phyloP scores from a whole-genome alignment of 257 asterid species.

The Lavandula angustifolia region DNA sequence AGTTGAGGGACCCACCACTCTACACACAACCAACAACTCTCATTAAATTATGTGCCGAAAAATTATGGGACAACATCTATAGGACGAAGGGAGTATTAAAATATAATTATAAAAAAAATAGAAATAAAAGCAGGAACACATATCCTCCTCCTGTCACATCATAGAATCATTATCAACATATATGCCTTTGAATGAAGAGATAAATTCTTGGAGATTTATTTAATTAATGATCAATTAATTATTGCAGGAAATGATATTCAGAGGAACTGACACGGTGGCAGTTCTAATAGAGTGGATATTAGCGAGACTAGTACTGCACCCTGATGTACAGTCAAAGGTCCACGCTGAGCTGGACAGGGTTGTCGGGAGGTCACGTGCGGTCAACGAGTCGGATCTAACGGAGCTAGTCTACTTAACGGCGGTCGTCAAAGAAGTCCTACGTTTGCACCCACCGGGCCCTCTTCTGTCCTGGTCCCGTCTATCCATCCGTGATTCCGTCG shows the following conservation, averaged over 20 bases:
- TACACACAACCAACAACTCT: too few species aligned
- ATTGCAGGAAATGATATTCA: slow-evolving; percentile 80
- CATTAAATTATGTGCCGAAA: too few species aligned
- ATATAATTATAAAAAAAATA: not conserved
- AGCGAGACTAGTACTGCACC: slow-evolving; percentile 72
- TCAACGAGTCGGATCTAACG: slow-evolving; percentile 54
- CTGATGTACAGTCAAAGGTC: slow-evolving; percentile 56
- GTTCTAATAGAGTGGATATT: slow-evolving; percentile 75
- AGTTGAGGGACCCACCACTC: too few species aligned
- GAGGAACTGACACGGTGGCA: slow-evolving; percentile 87
- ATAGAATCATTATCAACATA: not conserved
- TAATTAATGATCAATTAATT: not conserved
- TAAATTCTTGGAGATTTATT: not conserved
- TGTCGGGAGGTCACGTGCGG: slow-evolving; percentile 49
- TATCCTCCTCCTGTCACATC: slow-evolving; percentile 12
- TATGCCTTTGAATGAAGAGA: too few species aligned
- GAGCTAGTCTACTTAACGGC: slow-evolving; percentile 59
- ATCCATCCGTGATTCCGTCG: slow-evolving; percentile 51
- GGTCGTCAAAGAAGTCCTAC: slow-evolving; percentile 68
- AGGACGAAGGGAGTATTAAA: too few species aligned
- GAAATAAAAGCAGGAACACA: not conserved
- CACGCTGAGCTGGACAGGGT: slow-evolving; percentile 65
- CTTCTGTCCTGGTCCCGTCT: slow-evolving; percentile 87
- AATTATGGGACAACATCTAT: too few species aligned
- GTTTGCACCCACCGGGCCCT: slow-evolving; percentile 93